phyloP scores from a whole-genome alignment of 805 yeast genomes.

The Metschnikowia gruessii region DNA sequence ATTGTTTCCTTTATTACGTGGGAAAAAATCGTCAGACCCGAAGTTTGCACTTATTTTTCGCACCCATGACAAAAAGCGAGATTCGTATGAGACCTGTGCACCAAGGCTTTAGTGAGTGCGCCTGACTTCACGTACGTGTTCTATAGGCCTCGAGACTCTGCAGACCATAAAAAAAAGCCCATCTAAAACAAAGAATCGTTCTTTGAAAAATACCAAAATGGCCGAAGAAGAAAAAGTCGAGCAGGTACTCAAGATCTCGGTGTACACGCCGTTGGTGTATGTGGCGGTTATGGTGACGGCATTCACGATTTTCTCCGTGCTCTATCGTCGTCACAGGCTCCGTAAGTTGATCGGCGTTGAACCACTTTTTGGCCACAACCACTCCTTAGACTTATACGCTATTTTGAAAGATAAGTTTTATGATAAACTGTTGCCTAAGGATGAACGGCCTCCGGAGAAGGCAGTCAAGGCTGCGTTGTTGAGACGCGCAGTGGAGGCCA shows the following conservation, averaged over 20 bases:
- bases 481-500: constrained; percentile 75
- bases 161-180: not conserved
- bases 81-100: constrained; percentile 3
- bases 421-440: constrained; percentile 39
- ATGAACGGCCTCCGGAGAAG: constrained; percentile 66
- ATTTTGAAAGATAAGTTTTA: constrained; percentile 49
- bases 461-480: constrained; percentile 61
- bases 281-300: constrained; percentile 66
- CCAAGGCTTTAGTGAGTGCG: not conserved
- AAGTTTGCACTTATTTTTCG: not conserved
- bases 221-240: constrained; percentile 21
- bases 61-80: not conserved
- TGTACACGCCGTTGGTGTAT: constrained; percentile 70
- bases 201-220: constrained; percentile 5
- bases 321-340: constrained; percentile 58
- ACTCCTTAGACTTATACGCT: constrained; percentile 60
- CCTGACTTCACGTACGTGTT: constrained; percentile 4
- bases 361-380: constrained; percentile 73
- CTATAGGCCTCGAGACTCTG: not conserved
- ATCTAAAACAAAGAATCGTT: too few relatives aligned
- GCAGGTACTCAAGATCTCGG: constrained; percentile 35
- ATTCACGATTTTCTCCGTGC: constrained; percentile 63
- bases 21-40: too few relatives aligned
- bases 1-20: too few relatives aligned
- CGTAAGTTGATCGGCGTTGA: constrained; percentile 53